phyloP scores from a whole-genome alignment of 2,329 filamentous ascomycete species.

The Aureobasidium pullulans region DNA sequence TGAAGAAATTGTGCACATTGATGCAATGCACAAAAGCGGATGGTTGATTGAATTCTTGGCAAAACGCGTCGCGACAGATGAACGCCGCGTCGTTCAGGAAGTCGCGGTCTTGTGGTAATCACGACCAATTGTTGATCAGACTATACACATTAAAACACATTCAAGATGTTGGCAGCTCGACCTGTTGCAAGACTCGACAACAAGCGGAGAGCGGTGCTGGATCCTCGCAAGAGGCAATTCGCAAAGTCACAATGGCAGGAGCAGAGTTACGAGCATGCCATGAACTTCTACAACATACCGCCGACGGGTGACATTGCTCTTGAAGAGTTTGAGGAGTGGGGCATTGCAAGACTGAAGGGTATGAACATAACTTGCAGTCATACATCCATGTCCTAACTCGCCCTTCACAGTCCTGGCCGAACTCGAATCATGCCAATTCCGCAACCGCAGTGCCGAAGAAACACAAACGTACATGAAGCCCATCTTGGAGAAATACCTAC shows the following conservation, averaged over 20 bases:
- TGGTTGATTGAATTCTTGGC: not conserved
- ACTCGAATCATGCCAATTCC: constrained; percentile 89
- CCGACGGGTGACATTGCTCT: constrained; percentile 92
- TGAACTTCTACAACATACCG: constrained; percentile 86
- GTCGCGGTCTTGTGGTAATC: not conserved
- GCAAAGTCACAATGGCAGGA: constrained; percentile 68
- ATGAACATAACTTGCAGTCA: not conserved
- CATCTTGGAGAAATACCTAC: constrained; percentile 79
- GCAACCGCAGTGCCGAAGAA: constrained; percentile 78
- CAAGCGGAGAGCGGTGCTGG: constrained; percentile 69
- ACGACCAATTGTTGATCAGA: not conserved
- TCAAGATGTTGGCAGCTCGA: constrained; percentile 17
- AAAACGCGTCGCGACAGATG: not conserved
- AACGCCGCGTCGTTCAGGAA: not conserved
- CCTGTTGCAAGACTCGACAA: constrained; percentile 38
- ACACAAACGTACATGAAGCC: constrained; percentile 77
- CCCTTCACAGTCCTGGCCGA: constrained; percentile 62
- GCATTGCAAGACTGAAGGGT: constrained; percentile 83
- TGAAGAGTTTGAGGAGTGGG: constrained; percentile 98
- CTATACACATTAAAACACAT: constrained; percentile 1
- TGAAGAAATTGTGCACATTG: not conserved
- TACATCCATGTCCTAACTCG: not conserved
- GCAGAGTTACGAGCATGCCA: constrained; percentile 70
- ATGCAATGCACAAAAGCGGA: not conserved
- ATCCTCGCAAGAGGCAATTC: constrained; percentile 83